These are phyloP conservation scores for Pseudopyrenochaeta lycopersici DNA, from an alignment of 2,329 filamentous ascomycete genomes.

Conservation along the genomic window DNA sequence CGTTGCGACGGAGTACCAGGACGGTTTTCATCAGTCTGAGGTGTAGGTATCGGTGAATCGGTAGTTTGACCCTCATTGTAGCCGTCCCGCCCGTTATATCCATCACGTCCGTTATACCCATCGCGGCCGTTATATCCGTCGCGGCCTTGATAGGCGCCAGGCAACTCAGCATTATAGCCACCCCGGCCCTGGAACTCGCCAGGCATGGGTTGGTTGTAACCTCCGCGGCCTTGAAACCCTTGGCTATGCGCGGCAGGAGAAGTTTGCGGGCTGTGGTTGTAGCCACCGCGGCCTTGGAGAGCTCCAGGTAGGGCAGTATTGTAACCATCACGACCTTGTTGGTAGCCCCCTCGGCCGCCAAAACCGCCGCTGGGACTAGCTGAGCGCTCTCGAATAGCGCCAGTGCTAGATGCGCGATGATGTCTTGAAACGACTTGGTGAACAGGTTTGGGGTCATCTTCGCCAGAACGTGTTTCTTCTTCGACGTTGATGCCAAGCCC, in stretches of 20 bases:
- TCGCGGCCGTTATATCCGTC: conserved; percentile 49
- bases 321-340: conserved; percentile 48
- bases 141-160: conserved; percentile 43
- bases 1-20: conserved; percentile 43
- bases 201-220: conserved; percentile 38
- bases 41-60: conserved; percentile 45
- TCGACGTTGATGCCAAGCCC: conserved; percentile 48
- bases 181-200: conserved; percentile 42
- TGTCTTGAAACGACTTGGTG: conserved; percentile 39
- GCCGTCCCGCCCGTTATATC: conserved; percentile 45
- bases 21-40: conserved; percentile 41
- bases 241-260: conserved; percentile 26
- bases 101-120: conserved; percentile 42
- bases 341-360: conserved; percentile 42
- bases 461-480: conserved; percentile 39
- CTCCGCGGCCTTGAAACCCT: conserved; percentile 39
- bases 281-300: conserved; percentile 41
- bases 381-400: conserved; percentile 39
- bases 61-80: conserved; percentile 40
- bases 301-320: conserved; percentile 40
- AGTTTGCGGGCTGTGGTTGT: conserved; percentile 20
- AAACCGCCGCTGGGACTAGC: conserved; percentile 43
- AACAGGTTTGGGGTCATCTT: conserved; percentile 40
- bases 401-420: conserved; percentile 40
- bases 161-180: conserved; percentile 41